Evolutionary conservation across 2,329 filamentous ascomycete species (phyloP), one percentile per base, ranked within the genome.

Genomic region (Fusarium austroafricanum): DNA sequence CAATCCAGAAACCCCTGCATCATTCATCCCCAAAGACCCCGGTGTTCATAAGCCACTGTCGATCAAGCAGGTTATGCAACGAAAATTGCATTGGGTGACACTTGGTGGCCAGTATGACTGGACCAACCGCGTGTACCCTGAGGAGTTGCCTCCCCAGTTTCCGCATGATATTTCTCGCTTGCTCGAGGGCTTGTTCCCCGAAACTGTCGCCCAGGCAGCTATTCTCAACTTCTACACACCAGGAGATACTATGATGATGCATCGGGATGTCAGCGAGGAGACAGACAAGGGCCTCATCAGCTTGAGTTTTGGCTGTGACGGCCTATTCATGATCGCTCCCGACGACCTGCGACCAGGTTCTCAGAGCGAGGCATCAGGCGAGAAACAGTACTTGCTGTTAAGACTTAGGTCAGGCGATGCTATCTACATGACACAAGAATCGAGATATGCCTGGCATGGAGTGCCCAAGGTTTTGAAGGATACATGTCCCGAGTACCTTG

Each of bases 101-200:
- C 86, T 99, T 4, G 96, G 96, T 49, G 95, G 94, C 0, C 96
- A 98, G 78, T 98, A 98, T 78, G 92, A 98, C 81, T 98, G 95
- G 96, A 96, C 94, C 0, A 87, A 88, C 57, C 94, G 97, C 70
- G 81, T 87, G 14, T 98, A 98, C 75, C 94, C 94, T 0, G 77
- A 83, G 11, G 83, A 85, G n/a, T 62, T 77, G 5, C 90, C 92
- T 1, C 93, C 93, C 0, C 73, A 81, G 0, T 97, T 97, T 71
- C 94, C 95, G 0, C 39, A 77, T 2, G 93, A 97, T 74, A 85
- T 96, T 47, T 88, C 88, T 6, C 77, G 75, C 2, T 86, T 97
- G 10, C 81, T 97, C 1, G 83, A 88, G 55, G 79, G 79, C 0
- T 78, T 96, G 0, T 98, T 97, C 70, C 92, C 93, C 0, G 84